Evolutionary conservation across 2,329 filamentous ascomycete species (phyloP).

Genomic region (Verticillium alfalfae): DNA sequence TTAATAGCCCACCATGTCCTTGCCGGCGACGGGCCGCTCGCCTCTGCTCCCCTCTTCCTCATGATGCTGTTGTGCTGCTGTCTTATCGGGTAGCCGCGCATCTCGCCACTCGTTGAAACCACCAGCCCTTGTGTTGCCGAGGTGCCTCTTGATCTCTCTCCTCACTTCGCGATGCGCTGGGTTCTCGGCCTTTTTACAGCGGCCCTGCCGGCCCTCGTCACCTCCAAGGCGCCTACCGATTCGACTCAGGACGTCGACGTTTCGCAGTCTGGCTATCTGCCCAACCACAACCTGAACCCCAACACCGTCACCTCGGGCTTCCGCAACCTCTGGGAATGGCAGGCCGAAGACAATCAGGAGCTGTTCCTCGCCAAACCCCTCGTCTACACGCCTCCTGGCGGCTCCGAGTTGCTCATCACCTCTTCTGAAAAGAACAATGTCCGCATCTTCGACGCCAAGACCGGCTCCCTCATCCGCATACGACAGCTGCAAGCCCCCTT

Average conservation of each 20-base stretch:
- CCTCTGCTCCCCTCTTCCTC: neutral
- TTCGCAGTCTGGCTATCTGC: constrained; percentile 28
- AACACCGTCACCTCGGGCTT: constrained; percentile 23
- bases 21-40: neutral
- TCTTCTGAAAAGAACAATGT: constrained; percentile 32
- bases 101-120: neutral
- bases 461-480: constrained; percentile 27
- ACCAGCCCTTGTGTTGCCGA: neutral
- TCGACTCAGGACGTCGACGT: constrained; percentile 17
- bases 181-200: constrained; percentile 7
- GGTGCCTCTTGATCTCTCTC: neutral
- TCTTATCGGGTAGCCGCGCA: neutral
- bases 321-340: constrained; percentile 24
- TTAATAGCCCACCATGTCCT: neutral
- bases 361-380: constrained; percentile 30
- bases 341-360: constrained; percentile 10
- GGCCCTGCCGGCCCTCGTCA: constrained; percentile 10
- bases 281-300: constrained; percentile 36
- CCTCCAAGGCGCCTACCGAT: constrained; percentile 9
- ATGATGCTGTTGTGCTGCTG: neutral
- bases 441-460: constrained; percentile 32
- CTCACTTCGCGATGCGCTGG: constrained; percentile 6
- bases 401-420: constrained; percentile 27
- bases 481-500: constrained; percentile 33
- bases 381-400: constrained; percentile 31